Percentiles rank a stretch among this genome's conserved stretches.
These are phyloP conservation scores for Botrytis fragariae DNA, from an alignment of 2,329 filamentous ascomycete genomes.

Conservation along the genomic window DNA sequence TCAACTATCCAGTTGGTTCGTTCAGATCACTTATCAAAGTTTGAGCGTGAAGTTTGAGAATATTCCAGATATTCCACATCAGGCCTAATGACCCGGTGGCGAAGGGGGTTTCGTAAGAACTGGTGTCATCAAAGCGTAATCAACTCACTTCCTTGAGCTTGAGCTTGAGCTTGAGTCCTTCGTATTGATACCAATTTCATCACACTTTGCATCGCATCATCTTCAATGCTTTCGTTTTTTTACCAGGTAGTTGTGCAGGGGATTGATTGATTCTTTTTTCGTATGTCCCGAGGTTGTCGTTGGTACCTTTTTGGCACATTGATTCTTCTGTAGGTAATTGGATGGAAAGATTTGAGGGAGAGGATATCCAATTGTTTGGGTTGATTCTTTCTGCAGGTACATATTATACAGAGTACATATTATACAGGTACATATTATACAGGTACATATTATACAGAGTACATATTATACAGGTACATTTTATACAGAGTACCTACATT, in stretches of 20 bases:
- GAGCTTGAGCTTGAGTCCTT: not conserved
- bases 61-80: not conserved
- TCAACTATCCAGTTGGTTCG: too few relatives aligned
- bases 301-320: not conserved
- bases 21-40: not conserved
- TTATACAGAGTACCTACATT: not conserved
- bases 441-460: not conserved
- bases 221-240: not conserved
- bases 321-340: not conserved
- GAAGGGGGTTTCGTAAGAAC: conserved; percentile 8
- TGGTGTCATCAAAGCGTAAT: conserved; percentile 6
- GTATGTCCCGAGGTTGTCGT: not conserved
- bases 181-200: not conserved
- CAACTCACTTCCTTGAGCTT: too few relatives aligned
- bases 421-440: not conserved
- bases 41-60: not conserved
- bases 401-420: not conserved
- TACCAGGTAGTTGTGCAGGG: not conserved
- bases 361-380: not conserved
- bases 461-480: not conserved
- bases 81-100: not conserved
- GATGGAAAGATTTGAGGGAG: not conserved
- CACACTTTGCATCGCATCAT: not conserved
- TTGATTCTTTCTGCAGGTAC: not conserved
- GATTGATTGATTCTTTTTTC: not conserved